phyloP scores from a whole-genome alignment of 1,139 yeast species.

The Arxiozyma slooffiae region DNA sequence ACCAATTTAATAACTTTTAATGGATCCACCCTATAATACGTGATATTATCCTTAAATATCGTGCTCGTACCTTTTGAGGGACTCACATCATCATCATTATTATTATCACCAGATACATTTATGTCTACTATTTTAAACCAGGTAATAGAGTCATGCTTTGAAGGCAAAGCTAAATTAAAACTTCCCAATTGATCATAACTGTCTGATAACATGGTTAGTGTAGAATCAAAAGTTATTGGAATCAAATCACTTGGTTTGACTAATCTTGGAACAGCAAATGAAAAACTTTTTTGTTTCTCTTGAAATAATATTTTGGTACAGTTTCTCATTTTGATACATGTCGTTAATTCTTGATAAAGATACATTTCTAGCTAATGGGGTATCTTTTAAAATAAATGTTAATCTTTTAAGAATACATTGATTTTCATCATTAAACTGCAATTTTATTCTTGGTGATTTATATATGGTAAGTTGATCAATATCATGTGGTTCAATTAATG shows the following conservation, averaged over 20 bases:
- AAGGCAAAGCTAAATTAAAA: slow-evolving; percentile 19
- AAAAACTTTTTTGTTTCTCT: slow-evolving; percentile 55
- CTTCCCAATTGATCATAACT: background rate
- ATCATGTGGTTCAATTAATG: slow-evolving; percentile 20
- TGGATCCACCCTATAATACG: slow-evolving; percentile 17
- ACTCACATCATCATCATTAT: slow-evolving; percentile 18
- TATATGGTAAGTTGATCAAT: slow-evolving; percentile 12
- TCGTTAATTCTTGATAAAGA: slow-evolving; percentile 23
- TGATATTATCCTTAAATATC: background rate
- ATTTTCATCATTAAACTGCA: slow-evolving; percentile 11
- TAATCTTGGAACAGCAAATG: slow-evolving; percentile 46
- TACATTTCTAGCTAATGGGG: slow-evolving; percentile 21
- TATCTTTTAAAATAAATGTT: slow-evolving; percentile 36
- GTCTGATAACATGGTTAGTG: slow-evolving; percentile 26
- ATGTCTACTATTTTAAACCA: slow-evolving; percentile 62
- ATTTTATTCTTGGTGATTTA: slow-evolving; percentile 21
- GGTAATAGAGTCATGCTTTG: slow-evolving; percentile 53
- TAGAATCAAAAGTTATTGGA: slow-evolving; percentile 69
- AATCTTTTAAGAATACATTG: slow-evolving; percentile 18
- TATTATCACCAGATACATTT: slow-evolving; percentile 18
- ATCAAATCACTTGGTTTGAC: slow-evolving; percentile 56
- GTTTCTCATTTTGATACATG: slow-evolving; percentile 50
- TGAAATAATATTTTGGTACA: slow-evolving; percentile 59
- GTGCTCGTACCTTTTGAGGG: too few species aligned
- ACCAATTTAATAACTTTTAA: slow-evolving; percentile 16